Base-by-base conservation (phyloP, 2,329 filamentous ascomycete species). In the Phyllosticta capitalensis region DNA sequence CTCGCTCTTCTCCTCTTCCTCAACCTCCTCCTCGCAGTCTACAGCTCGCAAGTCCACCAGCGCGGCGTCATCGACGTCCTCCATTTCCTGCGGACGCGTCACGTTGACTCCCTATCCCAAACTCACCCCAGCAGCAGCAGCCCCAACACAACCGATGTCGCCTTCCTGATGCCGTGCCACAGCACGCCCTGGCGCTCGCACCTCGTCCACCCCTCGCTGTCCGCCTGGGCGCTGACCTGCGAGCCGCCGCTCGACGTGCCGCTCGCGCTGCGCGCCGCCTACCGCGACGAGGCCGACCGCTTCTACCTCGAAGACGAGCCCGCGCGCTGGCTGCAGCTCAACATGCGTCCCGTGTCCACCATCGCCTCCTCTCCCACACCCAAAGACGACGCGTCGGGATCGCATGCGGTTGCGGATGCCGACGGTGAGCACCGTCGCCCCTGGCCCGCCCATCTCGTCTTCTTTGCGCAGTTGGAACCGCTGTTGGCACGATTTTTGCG, bases 91-190 rank as follows among this genome's bases (percentile, higher is more conserved):
- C 87, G 92, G n/a, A 71, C 78, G 49, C 82, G 90, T 67, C 90
- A 90, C 70, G 7, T 26, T 82, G 89, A 70, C 72, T 64, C 30
- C 10, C 30, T 2, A 45, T n/a, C 65, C 64, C 61, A 64, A 64
- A 7, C 55, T 56, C 64, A 9, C 53, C 50, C 62, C 26, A 55
- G 38, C 26, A 20, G 17, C 26, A 22, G 30, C n/a, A 61, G 66
- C 22, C 69, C 22, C 52, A 60, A 20, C 48, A 59, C 52, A 19
- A 71, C 67, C 61, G 60, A 55, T 49, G 77, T 86, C 33, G 87
- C 88, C 20, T 96, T 97, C 75, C 81, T 99, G 22, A 95, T 92
- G 81, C 94, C 94, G 9, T 99, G 94, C 75, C 94, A 99, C 78
- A 89, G 88, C 64, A 97, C 92, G 0, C 92, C 94, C 2, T 97